These are phyloP conservation scores for Pythium dissotocum DNA, from an alignment of 352 stramenopile species.

Conservation along the genomic window DNA sequence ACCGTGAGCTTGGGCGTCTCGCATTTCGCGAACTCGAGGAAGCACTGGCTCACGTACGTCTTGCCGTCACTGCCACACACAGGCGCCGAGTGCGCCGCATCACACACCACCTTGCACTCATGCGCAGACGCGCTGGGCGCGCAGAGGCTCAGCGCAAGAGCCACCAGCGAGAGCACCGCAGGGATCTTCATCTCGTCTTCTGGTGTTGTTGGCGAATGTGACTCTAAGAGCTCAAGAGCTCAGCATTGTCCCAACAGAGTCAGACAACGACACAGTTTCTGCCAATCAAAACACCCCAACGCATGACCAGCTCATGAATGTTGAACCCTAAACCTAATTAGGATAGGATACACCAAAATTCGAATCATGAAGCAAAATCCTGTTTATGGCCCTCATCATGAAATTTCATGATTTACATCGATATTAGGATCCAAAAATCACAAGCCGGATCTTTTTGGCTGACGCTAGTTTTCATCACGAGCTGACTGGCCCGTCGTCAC, in stretches of 20 bases:
- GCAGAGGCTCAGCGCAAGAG: background rate
- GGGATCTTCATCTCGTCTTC: slow-evolving; percentile 7
- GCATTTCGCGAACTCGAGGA: slow-evolving; percentile 30
- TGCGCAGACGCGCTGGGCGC: slow-evolving; percentile 10
- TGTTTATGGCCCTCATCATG: too few species aligned
- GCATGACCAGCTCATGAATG: background rate
- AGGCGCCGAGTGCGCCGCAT: slow-evolving; percentile 18
- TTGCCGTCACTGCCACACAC: slow-evolving; percentile 40
- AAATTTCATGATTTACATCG: too few species aligned
- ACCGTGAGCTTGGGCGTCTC: slow-evolving; percentile 16
- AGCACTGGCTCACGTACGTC: slow-evolving; percentile 34
- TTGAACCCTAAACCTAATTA: background rate
- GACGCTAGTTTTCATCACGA: too few species aligned
- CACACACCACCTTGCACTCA: slow-evolving; percentile 29
- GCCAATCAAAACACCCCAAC: background rate
- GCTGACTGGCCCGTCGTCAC: background rate
- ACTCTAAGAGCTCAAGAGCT: background rate
- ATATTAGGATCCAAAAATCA: too few species aligned
- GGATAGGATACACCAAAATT: background rate
- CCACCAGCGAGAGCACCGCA: slow-evolving; percentile 1
- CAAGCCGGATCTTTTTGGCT: too few species aligned
- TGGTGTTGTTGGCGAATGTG: background rate
- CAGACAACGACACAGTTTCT: background rate
- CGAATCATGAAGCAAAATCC: too few species aligned
- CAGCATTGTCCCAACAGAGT: background rate